phyloP scores from a whole-genome alignment of 2,329 filamentous ascomycete species.

The Coniosporium tulheliwenetii region DNA sequence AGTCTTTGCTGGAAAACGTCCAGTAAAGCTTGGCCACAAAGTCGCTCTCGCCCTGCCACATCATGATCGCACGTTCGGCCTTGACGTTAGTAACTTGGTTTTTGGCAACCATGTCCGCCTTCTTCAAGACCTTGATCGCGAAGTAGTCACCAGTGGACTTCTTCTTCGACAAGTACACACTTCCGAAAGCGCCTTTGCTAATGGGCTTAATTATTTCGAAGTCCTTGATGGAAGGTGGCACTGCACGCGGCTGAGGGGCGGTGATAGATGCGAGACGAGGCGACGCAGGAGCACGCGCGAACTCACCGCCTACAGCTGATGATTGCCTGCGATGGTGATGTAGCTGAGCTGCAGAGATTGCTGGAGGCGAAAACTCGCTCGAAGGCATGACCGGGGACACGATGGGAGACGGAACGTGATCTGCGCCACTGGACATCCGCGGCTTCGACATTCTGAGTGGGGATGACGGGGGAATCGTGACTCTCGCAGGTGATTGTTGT shows the following conservation, averaged over 20 bases:
- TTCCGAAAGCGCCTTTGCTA: conserved; percentile 95
- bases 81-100: conserved; percentile 99
- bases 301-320: conserved; percentile 66
- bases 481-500: conserved; percentile 76
- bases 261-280: conserved; percentile 64
- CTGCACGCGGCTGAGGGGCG: conserved; percentile 68
- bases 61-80: conserved; percentile 97
- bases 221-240: conserved; percentile 93
- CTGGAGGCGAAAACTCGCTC: conserved; percentile 67
- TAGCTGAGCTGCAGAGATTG: conserved; percentile 35
- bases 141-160: conserved; percentile 97
- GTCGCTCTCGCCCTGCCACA: conserved; percentile 99
- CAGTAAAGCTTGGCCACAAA: conserved; percentile 98
- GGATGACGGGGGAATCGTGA: conserved; percentile 51
- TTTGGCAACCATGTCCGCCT: conserved; percentile 99
- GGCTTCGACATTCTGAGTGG: conserved; percentile 78
- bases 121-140: conserved; percentile 95
- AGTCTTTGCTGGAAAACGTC: conserved; percentile 99
- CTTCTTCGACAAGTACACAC: conserved; percentile 96
- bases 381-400: conserved; percentile 75
- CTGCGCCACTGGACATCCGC: conserved; percentile 45
- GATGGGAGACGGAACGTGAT: conserved; percentile 62
- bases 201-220: conserved; percentile 99
- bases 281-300: conserved; percentile 55
- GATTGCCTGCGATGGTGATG: conserved; percentile 78